A percentile compares a stretch with the other conserved stretches of the same genome.
Evolutionary conservation across 148 eudicot genomes (phyloP).

Genomic region (Bassia scoparia): DNA sequence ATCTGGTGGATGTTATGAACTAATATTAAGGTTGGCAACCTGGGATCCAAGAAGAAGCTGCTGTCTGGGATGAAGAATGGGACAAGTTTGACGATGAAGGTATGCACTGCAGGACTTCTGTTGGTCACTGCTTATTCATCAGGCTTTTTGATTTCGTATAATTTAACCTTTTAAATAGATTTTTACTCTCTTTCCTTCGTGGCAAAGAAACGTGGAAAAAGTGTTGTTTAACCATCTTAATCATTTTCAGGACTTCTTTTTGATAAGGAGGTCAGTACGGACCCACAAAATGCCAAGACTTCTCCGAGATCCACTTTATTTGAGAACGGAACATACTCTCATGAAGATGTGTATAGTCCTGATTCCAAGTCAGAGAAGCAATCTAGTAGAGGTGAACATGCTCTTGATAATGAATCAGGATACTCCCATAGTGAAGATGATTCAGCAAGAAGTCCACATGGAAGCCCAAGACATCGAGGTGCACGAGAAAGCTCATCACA

Average conservation of each 20-base stretch:
- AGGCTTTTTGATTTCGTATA: neutral
- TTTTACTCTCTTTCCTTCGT: neutral
- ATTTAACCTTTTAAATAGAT: neutral
- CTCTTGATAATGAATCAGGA: conserved; percentile 58
- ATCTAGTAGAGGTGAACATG: conserved; percentile 37
- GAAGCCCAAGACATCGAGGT: conserved; percentile 56
- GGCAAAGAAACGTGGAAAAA: neutral
- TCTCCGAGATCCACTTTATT: conserved; percentile 44
- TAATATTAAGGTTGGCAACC: conserved; percentile 84
- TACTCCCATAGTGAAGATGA: conserved; percentile 74
- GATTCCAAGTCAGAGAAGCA: conserved; percentile 61
- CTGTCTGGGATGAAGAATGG: conserved; percentile 99
- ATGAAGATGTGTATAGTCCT: conserved; percentile 44
- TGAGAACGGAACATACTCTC: conserved; percentile 49
- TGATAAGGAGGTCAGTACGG: conserved; percentile 46
- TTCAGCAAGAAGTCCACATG: conserved; percentile 70
- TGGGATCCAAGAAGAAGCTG: conserved; percentile 77
- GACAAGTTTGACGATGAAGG: conserved; percentile 99
- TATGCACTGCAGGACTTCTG: conserved; percentile 22
- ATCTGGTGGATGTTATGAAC: conserved; percentile 15
- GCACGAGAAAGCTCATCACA: conserved; percentile 52
- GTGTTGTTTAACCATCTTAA: conserved; percentile 7
- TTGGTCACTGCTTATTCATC: neutral
- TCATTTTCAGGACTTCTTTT: conserved; percentile 57
- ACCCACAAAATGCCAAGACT: conserved; percentile 32